Base-by-base conservation (phyloP, 352 stramenopile species). In the Phytophthora aleatoria region DNA sequence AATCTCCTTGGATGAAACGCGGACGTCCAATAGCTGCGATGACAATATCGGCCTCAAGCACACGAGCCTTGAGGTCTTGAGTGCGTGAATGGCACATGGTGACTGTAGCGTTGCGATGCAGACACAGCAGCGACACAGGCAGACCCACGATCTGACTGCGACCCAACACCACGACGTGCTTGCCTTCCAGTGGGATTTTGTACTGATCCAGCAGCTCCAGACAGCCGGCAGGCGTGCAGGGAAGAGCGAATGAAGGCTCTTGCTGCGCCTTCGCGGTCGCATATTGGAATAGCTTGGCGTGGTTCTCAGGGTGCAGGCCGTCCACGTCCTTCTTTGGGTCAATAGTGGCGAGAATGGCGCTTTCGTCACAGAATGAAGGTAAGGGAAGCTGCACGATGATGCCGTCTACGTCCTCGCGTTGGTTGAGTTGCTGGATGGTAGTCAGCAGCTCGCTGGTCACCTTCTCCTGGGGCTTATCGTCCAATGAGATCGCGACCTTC, bases 71-170 rank as follows among this genome's bases (percentile, higher is more conserved):
- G 3, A 98, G 78, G 71, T 99, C 74, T 15, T 82, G 64, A 0
- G 97, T 99, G 11, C 85, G 79, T 3, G 95, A 99, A 79, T 99
- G 97, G 50, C 97, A 98, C 62, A 99, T 98, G 11, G 97, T 99
- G 6, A 99, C 96, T 0, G 97, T 99, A 15, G 97, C 96, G 77
- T 99, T 97, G 41, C 89, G 82, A 50, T 97, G 90, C 61, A 99
- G 79, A 50, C 99, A 87, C 5, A 99, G 71, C 45, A 99, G 79
- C 36, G 95, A 91, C 41, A 99, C 88, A 1, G 98, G 98, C 53
- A 99, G 86, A 12, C 98, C 98, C 3, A 99, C 98, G 61, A 99
- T 96, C 78, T 99, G 98, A 51, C 84, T 97, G 57, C 98, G 86
- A 1, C 97, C 97, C 20, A 99, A 79, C 16, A 99, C 96, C 7